These are phyloP conservation scores for Streptanthus diversifolius DNA, from an alignment of 345 rosid species.

Conservation along the genomic window DNA sequence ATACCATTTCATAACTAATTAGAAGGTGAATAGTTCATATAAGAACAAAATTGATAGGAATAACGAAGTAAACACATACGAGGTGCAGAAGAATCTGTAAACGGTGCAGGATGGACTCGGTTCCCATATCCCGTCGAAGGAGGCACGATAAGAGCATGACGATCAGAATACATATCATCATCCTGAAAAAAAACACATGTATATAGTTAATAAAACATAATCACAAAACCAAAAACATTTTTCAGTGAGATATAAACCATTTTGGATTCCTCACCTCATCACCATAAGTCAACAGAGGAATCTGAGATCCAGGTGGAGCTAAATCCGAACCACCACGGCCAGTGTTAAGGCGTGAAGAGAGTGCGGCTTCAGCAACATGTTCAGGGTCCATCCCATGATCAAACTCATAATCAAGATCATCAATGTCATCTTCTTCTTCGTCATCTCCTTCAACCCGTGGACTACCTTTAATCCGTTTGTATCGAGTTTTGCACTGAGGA, in stretches of 20 bases:
- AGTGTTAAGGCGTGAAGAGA: slow-evolving; percentile 51
- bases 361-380: slow-evolving; percentile 56
- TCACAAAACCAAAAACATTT: background rate
- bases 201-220: background rate
- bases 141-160: slow-evolving; percentile 86
- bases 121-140: slow-evolving; percentile 65
- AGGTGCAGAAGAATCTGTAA: slow-evolving; percentile 62
- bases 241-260: background rate
- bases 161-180: slow-evolving; percentile 78
- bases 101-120: slow-evolving; percentile 69
- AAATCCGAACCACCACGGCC: slow-evolving; percentile 62
- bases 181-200: slow-evolving; percentile 40
- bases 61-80: slow-evolving; percentile 42
- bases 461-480: slow-evolving; percentile 85
- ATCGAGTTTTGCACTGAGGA: slow-evolving; percentile 94
- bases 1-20: background rate
- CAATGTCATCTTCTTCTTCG: slow-evolving; percentile 89
- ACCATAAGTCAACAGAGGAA: slow-evolving; percentile 86
- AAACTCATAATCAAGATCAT: slow-evolving; percentile 85
- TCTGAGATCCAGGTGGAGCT: slow-evolving; percentile 53
- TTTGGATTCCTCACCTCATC: slow-evolving; percentile 62
- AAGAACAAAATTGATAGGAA: background rate
- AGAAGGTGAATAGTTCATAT: background rate
- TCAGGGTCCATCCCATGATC: slow-evolving; percentile 63
- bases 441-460: slow-evolving; percentile 96